Conservation (phyloP, 345 rosid species). For the Anastatica hierochuntica region DNA sequence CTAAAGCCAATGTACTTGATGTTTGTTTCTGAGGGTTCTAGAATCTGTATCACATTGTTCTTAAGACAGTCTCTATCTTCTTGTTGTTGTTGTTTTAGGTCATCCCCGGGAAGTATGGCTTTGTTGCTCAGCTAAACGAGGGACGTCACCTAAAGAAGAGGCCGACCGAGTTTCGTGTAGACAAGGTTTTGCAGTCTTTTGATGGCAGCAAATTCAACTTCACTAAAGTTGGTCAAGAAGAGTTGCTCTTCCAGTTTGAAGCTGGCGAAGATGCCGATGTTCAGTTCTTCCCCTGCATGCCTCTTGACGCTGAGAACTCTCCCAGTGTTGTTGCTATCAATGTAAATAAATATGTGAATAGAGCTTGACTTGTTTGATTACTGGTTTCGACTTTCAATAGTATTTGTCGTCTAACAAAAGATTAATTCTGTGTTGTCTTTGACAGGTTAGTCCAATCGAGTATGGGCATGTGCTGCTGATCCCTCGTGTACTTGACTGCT, state of each 20-base stretch:
- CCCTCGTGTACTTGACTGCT: conserved; percentile 73
- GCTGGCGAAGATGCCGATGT: conserved; percentile 50
- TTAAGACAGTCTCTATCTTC: not conserved
- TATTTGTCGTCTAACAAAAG: not conserved
- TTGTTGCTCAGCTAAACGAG: conserved; percentile 90
- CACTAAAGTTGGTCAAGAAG: conserved; percentile 92
- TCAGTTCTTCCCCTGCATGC: conserved; percentile 55
- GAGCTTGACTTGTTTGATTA: not conserved
- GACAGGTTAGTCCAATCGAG: conserved; percentile 96
- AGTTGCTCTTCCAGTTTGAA: conserved; percentile 88
- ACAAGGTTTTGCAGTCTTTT: conserved; percentile 85
- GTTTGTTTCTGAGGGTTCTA: not conserved
- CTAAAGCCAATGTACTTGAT: not conserved
- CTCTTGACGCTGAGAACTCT: conserved; percentile 53
- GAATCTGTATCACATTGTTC: not conserved
- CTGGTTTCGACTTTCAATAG: not conserved
- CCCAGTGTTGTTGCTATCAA: conserved; percentile 93
- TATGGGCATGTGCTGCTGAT: conserved; percentile 91
- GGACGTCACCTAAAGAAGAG: conserved; percentile 95
- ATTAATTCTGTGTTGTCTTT: not conserved
- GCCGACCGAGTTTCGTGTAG: conserved; percentile 91
- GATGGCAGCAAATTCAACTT: conserved; percentile 89
- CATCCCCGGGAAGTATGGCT: conserved; percentile 74
- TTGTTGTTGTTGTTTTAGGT: conserved; percentile 49
- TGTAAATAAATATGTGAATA: conserved; percentile 25